Base-by-base conservation (phyloP, 1,139 yeast species). In the Candida tropicalis region DNA sequence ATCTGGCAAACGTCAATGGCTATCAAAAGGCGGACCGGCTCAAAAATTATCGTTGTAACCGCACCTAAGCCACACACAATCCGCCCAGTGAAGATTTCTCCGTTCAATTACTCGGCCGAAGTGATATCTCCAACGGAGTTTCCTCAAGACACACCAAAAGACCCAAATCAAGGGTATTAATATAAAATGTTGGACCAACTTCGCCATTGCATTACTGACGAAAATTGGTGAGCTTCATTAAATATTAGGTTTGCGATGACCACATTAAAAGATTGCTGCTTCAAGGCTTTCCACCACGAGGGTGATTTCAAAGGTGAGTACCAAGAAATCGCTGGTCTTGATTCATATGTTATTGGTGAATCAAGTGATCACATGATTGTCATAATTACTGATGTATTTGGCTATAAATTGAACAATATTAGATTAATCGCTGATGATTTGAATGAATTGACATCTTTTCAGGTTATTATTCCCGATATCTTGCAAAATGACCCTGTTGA, bases 401-500 rank as follows among this genome's bases (percentile, higher is more conserved):
- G 97, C 36, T 65, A 76, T 59, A 65, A 67, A 39, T 73, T 73
- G 56, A 67, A 66, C 59, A 88, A 89, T 62, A 66, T 65, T 26
- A 65, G 69, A 55, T 66, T 83, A 49, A 57, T 85, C 48, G 96
- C 96, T 22, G 96, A 88, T 60, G 70, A 75, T 43, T 74, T 84
- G 46, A 85, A 91, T 39, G 62, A 63, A 38, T 24, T 35, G 23
- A 39, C 43, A 2, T 74, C 76, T n/a, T 86, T 74, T 66, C 75
- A 73, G 33, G 93, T 85, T 0, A 66, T 84, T 42, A 66, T 85
- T 33, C 95, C 96, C 12, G 96, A 88, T 60, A 73, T 87, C 46
- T 73, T 87, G 52, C 59, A 75, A 27, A 80, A 78, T 28, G 93
- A 85, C 42, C 66, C 75, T 28, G 60, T 71, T 32, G 40, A 35